phyloP scores from a whole-genome alignment of 495 filamentous ascomycete species.

The Amphirosellinia nigrospora region DNA sequence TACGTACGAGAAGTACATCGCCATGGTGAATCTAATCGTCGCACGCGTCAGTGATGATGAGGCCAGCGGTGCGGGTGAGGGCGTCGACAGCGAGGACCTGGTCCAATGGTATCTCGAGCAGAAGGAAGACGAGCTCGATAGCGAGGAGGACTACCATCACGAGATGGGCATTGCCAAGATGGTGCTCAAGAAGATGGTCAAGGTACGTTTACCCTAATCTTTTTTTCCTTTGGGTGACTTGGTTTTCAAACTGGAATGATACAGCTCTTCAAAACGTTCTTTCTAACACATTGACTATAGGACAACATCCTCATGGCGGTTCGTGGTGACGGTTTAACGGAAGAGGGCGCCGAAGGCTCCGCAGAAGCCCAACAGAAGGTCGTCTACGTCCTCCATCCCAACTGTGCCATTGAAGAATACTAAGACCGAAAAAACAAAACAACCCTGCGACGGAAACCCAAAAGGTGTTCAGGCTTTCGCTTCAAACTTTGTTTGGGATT shows the following conservation, averaged over 20 bases:
- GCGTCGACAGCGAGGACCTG: slow-evolving; percentile 86
- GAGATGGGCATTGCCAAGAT: slow-evolving; percentile 82
- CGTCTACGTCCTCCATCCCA: slow-evolving; percentile 93
- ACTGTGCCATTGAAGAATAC: slow-evolving; percentile 77
- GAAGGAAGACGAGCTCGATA: slow-evolving; percentile 81
- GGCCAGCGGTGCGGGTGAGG: slow-evolving; percentile 77
- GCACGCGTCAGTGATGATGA: slow-evolving; percentile 74
- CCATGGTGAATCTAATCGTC: slow-evolving; percentile 85
- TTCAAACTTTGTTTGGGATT: neutral
- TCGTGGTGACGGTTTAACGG: slow-evolving; percentile 78
- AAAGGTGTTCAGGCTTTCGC: neutral
- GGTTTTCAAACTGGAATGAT: neutral
- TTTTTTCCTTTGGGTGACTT: slow-evolving; percentile 24
- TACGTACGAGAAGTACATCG: slow-evolving; percentile 93
- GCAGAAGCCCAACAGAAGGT: slow-evolving; percentile 59
- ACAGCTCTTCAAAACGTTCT: neutral
- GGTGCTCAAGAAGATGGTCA: slow-evolving; percentile 95
- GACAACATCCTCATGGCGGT: slow-evolving; percentile 94
- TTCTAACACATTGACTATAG: slow-evolving; percentile 47
- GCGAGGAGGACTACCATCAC: slow-evolving; percentile 75
- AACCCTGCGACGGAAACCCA: neutral
- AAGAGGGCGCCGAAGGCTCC: slow-evolving; percentile 55
- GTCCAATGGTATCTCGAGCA: slow-evolving; percentile 94
- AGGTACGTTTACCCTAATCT: slow-evolving; percentile 63
- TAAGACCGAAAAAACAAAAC: slow-evolving; percentile 18